These are phyloP conservation scores for Crithidia thermophila DNA, from an alignment of 208 protist genomes.

Conservation along the genomic window DNA sequence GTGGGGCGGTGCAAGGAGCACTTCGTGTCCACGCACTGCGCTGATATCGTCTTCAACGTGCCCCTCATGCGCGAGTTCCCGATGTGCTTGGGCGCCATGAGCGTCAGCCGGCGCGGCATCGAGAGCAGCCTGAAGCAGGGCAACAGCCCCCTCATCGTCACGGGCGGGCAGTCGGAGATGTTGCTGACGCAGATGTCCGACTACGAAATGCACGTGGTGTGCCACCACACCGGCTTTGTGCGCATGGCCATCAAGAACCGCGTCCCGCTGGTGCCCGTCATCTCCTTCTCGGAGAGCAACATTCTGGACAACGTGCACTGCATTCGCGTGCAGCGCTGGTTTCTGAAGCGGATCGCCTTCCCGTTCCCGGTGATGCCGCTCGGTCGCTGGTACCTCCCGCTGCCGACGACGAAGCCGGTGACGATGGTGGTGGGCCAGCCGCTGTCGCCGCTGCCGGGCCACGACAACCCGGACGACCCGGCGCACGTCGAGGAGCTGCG, in stretches of 20 bases:
- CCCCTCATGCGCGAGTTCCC: conserved; percentile 80
- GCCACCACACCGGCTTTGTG: conserved; percentile 85
- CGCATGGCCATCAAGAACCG: conserved; percentile 63
- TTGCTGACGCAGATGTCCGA: conserved; percentile 52
- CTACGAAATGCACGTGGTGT: conserved; percentile 59
- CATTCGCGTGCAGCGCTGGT: conserved; percentile 58
- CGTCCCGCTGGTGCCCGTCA: conserved; percentile 76
- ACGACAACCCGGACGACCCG: conserved; percentile 55
- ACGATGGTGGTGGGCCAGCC: conserved; percentile 80
- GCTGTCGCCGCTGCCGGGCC: conserved; percentile 55
- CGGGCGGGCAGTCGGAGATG: conserved; percentile 90
- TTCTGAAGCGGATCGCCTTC: conserved; percentile 72
- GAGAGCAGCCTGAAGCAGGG: conserved; percentile 57
- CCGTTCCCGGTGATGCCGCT: conserved; percentile 79
- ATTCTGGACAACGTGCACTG: conserved; percentile 70
- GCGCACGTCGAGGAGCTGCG: conserved; percentile 54
- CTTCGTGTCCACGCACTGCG: conserved; percentile 65
- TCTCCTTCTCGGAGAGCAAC: conserved; percentile 84
- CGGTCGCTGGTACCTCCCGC: conserved; percentile 70
- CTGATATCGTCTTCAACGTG: conserved; percentile 80
- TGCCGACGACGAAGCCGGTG: conserved; percentile 62
- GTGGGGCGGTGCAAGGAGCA: conserved; percentile 47
- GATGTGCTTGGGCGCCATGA: conserved; percentile 56
- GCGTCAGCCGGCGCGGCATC: conserved; percentile 59
- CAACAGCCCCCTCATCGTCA: conserved; percentile 81